Base-by-base conservation (phyloP, 495 filamentous ascomycete species). In the Pyrenula massariospora region DNA sequence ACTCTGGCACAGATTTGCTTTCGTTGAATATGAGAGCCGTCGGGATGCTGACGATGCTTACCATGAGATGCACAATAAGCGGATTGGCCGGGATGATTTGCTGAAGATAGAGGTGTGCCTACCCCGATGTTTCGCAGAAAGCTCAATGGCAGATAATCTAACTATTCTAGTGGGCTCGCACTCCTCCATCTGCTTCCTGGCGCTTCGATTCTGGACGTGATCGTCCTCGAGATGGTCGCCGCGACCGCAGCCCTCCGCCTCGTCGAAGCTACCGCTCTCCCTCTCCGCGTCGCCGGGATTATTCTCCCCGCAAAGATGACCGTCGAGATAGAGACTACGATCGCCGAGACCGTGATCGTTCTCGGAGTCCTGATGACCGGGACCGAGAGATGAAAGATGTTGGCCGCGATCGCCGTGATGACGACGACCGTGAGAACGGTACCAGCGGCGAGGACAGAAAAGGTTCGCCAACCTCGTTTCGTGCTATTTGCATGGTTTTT, bases 61-160 rank as follows among this genome's bases (percentile, higher is more conserved):
- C 68, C 90, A 97, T 71, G 93, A 99, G 72, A 97, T 99, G 94
- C 93, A 99, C 70, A 96, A 96, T 76, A 95, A 95, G 82, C 89
- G 93, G 55, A 91, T 99, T 63, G 91, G 91, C 49, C 87, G 91
- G 55, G 93, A 99, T 69, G 93, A 99, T 62, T 70, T 95, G 51
- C 68, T 99, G 76, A 99, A 99, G 74, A 97, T 99, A 62, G 93
- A 99, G 80, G 93, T 95, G 75, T 64, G 79, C 50, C 54, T 12
- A 12, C 53, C n/a, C n/a, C 11, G 42, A 48, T 48, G 42, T 11
- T 19, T 21, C 31, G n/a, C 50, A 23, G 20, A 25, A 49, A 56
- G 10, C 31, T 55, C 21, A 50, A 49, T 52, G 12, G 10, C 24
- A 20, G n/a, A 22, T 54, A 69, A 59, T 71, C 25, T 42, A 21